These are phyloP conservation scores for Mortierella alpina DNA, from an alignment of 192 early-diverging fungal genomes.

Conservation along the genomic window DNA sequence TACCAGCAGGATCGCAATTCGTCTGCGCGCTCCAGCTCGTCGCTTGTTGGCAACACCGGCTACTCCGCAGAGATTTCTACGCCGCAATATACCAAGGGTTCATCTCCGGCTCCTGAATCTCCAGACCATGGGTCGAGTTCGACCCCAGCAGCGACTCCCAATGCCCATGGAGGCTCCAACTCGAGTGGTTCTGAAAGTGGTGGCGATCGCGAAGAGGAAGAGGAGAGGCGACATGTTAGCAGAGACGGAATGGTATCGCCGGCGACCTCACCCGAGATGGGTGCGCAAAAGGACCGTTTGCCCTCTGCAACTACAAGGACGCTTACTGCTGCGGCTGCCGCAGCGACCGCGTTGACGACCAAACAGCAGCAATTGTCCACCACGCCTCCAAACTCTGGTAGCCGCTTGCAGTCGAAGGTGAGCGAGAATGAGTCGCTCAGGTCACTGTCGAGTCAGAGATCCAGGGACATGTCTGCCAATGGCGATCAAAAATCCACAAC, in stretches of 20 bases:
- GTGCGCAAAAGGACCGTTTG: slow-evolving; percentile 31
- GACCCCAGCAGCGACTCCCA: not conserved
- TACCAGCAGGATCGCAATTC: slow-evolving; percentile 50
- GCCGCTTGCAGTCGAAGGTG: not conserved
- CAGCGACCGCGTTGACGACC: slow-evolving; percentile 7
- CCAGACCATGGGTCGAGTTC: not conserved
- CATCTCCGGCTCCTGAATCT: not conserved
- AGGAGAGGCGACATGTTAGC: not conserved
- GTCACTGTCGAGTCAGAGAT: slow-evolving; percentile 7
- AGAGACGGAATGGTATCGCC: slow-evolving; percentile 32
- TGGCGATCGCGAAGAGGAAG: not conserved
- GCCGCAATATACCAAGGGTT: not conserved
- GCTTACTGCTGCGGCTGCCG: slow-evolving; percentile 32
- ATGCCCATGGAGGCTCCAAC: not conserved
- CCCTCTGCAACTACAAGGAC: slow-evolving; percentile 47
- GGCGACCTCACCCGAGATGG: slow-evolving; percentile 44
- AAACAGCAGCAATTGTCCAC: not conserved
- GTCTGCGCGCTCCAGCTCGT: slow-evolving; percentile 44
- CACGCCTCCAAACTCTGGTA: slow-evolving; percentile 12
- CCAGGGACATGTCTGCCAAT: slow-evolving; percentile 6
- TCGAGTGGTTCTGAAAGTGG: slow-evolving; percentile 33
- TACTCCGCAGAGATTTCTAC: slow-evolving; percentile 17
- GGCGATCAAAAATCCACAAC: not conserved
- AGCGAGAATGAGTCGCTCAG: not conserved
- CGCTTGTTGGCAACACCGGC: not conserved